Conservation (phyloP, 1,284 basidiomycete species). For the Microbotryum lychnidis-dioicae region DNA sequence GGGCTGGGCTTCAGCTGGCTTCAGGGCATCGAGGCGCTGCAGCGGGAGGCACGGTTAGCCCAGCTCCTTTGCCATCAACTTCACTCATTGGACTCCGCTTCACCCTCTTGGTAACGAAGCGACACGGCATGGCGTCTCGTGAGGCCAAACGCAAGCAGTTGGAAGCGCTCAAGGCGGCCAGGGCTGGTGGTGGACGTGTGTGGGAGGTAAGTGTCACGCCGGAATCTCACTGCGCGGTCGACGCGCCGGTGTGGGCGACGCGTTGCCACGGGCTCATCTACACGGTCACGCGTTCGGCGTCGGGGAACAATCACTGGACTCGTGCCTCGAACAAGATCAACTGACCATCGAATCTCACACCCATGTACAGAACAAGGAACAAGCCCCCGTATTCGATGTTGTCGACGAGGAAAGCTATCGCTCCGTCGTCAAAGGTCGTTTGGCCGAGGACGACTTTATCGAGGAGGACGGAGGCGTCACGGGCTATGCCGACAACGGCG, state of each 20-base stretch:
- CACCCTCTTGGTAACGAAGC: too few relatives aligned
- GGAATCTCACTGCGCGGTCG: background rate
- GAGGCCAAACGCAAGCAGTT: slow-evolving; percentile 33
- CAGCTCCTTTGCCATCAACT: too few relatives aligned
- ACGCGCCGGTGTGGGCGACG: slow-evolving; percentile 2
- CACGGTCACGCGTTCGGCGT: slow-evolving; percentile 8
- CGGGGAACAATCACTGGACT: background rate
- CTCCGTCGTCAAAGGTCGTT: slow-evolving; percentile 69
- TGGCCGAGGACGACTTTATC: slow-evolving; percentile 91
- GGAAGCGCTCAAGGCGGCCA: slow-evolving; percentile 44
- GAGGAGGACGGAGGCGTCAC: slow-evolving; percentile 62
- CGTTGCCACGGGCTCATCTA: background rate
- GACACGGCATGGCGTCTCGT: slow-evolving; percentile 19
- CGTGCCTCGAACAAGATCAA: slow-evolving; percentile 7
- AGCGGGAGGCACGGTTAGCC: too few relatives aligned
- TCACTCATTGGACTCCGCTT: too few relatives aligned
- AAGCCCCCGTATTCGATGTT: slow-evolving; percentile 76
- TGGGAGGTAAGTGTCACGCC: slow-evolving; percentile 43
- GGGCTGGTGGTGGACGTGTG: slow-evolving; percentile 44
- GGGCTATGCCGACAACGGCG: slow-evolving; percentile 92
- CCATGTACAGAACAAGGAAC: slow-evolving; percentile 47
- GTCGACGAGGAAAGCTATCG: slow-evolving; percentile 88
- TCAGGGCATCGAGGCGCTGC: too few relatives aligned
- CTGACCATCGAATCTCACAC: slow-evolving; percentile 1
- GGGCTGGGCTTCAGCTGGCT: too few relatives aligned